phyloP scores from a whole-genome alignment of 352 stramenopile genomes.

The Phytophthora hybrid region DNA sequence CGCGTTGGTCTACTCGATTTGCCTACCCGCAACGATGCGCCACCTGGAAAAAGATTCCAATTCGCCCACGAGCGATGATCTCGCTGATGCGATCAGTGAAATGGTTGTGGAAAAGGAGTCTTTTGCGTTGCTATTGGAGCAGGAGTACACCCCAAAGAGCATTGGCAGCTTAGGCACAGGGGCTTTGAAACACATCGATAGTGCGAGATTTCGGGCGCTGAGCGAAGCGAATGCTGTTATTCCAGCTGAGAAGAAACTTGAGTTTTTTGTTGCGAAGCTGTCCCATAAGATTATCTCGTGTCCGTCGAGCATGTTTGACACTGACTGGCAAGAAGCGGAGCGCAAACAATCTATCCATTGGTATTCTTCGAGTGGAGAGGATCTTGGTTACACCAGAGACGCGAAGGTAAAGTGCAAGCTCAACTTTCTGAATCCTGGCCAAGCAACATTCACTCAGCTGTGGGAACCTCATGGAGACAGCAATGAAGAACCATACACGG shows the following conservation, averaged over 20 bases:
- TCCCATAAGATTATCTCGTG: slow-evolving; percentile 11
- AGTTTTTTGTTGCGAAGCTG: slow-evolving; percentile 28
- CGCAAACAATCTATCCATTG: slow-evolving; percentile 15
- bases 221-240: slow-evolving; percentile 25
- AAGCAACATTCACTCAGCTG: slow-evolving; percentile 16
- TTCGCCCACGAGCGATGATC: not conserved
- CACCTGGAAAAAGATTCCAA: not conserved
- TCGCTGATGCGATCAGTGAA: slow-evolving; percentile 8
- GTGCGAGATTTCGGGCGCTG: slow-evolving; percentile 28
- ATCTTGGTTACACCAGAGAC: slow-evolving; percentile 5
- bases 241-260: slow-evolving; percentile 11
- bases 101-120: slow-evolving; percentile 12
- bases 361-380: slow-evolving; percentile 11
- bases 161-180: slow-evolving; percentile 17
- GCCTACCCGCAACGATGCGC: slow-evolving; percentile 7
- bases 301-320: not conserved
- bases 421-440: slow-evolving; percentile 37
- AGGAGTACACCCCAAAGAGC: slow-evolving; percentile 37
- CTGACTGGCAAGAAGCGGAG: slow-evolving; percentile 13
- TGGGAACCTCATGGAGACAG: slow-evolving; percentile 21
- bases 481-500: slow-evolving; percentile 18
- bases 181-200: slow-evolving; percentile 33
- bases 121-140: slow-evolving; percentile 28
- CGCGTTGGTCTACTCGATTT: slow-evolving; percentile 32
- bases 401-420: slow-evolving; percentile 6